Evolutionary conservation across 106 monocot genomes (phyloP).

Genomic region (Dendrobium catenatum): DNA sequence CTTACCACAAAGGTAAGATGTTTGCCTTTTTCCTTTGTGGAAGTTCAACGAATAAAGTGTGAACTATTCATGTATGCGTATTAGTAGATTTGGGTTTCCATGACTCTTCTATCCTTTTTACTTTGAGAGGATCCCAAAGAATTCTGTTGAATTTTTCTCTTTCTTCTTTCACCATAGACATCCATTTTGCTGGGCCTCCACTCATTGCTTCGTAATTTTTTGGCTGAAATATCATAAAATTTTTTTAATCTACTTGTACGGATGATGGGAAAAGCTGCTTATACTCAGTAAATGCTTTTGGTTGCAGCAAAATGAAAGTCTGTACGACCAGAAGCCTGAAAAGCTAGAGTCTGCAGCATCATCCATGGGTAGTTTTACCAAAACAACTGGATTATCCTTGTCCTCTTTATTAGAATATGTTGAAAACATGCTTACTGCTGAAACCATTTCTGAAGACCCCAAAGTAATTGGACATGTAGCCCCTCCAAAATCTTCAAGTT

Average conservation of each 20-base stretch:
- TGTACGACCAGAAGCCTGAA: constrained; percentile 96
- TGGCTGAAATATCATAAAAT: background rate
- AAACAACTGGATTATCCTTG: constrained; percentile 28
- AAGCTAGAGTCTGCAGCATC: constrained; percentile 50
- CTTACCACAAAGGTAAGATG: constrained; percentile 61
- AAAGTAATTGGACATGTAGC: constrained; percentile 56
- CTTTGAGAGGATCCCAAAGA: background rate
- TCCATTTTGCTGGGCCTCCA: too few relatives aligned
- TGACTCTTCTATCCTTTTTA: background rate
- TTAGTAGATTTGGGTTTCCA: background rate
- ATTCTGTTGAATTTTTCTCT: background rate
- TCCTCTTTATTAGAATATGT: constrained; percentile 75
- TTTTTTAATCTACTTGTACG: background rate
- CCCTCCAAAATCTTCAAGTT: constrained; percentile 76
- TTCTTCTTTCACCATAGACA: too few relatives aligned
- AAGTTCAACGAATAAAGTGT: background rate
- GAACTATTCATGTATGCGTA: background rate
- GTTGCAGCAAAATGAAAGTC: constrained; percentile 87
- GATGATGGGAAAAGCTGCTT: background rate
- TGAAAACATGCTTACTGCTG: constrained; percentile 40
- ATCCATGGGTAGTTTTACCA: constrained; percentile 23
- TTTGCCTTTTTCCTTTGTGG: background rate
- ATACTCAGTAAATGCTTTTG: background rate
- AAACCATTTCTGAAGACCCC: constrained; percentile 23
- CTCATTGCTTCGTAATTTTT: background rate